phyloP scores from a whole-genome alignment of 805 yeast genomes.

The Kazachstania psychrophila region DNA sequence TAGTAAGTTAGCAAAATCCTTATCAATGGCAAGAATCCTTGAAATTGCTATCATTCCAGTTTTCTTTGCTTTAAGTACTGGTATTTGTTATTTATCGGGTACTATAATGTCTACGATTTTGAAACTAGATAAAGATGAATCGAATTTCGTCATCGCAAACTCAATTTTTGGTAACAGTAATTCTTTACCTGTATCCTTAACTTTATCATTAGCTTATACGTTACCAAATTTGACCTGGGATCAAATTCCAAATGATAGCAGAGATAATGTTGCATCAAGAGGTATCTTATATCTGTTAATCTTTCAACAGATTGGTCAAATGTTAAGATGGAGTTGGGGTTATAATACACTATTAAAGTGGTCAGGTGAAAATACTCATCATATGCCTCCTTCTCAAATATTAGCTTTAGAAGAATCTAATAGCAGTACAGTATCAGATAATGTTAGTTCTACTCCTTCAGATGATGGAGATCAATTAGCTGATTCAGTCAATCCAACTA shows the following conservation, averaged over 20 bases:
- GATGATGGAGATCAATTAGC: neutral
- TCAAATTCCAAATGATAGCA: slow-evolving; percentile 52
- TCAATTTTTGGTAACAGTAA: slow-evolving; percentile 94
- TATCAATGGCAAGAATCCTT: slow-evolving; percentile 65
- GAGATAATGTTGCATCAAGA: slow-evolving; percentile 66
- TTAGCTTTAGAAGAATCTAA: slow-evolving; percentile 12
- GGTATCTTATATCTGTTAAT: slow-evolving; percentile 66
- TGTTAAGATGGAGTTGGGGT: slow-evolving; percentile 83
- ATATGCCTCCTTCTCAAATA: slow-evolving; percentile 26
- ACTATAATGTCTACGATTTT: slow-evolving; percentile 43
- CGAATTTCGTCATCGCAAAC: slow-evolving; percentile 93
- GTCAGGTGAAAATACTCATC: slow-evolving; percentile 25
- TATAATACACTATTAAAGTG: slow-evolving; percentile 58
- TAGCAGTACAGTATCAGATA: neutral
- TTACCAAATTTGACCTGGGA: slow-evolving; percentile 72
- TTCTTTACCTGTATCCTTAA: slow-evolving; percentile 86
- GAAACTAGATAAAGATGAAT: slow-evolving; percentile 58
- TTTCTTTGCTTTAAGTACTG: slow-evolving; percentile 74
- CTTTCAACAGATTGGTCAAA: slow-evolving; percentile 77
- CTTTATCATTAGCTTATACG: slow-evolving; percentile 68
- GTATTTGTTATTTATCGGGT: slow-evolving; percentile 61
- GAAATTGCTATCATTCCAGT: slow-evolving; percentile 82
- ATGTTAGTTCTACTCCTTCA: neutral
- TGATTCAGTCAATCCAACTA: neutral
- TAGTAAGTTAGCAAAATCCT: slow-evolving; percentile 58